Evolutionary conservation across 305 asterid genomes (phyloP), one percentile per base, ranked within the genome.

Genomic region (Euphrasia arctica): DNA sequence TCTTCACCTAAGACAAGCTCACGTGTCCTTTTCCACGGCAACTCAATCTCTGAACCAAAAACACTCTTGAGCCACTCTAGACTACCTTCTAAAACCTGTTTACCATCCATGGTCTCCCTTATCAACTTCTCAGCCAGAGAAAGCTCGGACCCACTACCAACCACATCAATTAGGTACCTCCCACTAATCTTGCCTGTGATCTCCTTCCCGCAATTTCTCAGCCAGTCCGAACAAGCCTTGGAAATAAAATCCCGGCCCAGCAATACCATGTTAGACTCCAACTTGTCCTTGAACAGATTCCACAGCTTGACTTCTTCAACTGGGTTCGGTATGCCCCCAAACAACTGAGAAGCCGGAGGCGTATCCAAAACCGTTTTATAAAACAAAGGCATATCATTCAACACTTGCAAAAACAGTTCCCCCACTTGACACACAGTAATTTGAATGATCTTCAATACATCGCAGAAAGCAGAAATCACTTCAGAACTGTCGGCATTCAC

Each of bases 1-100:
- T 93, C 99, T 76, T 84, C 95, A 9, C 97, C 99, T 71, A 93
- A 71, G 56, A 93, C 97, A 78, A 93, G 96, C 81, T 93, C 99
- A 0, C 86, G 88, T 4, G 88, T 90, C 69, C 97, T 78, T 73
- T 86, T 93, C 99, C 99, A 93, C 3, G 99, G 99, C 72, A 88
- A 78, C 79, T 93, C 97, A 75, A 93, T 82, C 74, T 93, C 97
- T 54, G 99, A 93, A 70, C 99, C 99, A 78, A 93, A 90, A 66
- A 93, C 99, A 75, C 90, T 86, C 83, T 81, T 90, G 74, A 93
- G 85, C 99, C 97, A 93, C 79, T 90, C 99, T 72, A 93, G 80
- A 76, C 99, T 93, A 59, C 99, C 97, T 75, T 85, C 95, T 73
- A 93, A 75, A 10, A 90, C 95, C 76, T 86, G 95, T 65, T 90